These are phyloP conservation scores for Rhizophlyctis rosea DNA, from an alignment of 192 early-diverging fungal genomes.

Conservation along the genomic window DNA sequence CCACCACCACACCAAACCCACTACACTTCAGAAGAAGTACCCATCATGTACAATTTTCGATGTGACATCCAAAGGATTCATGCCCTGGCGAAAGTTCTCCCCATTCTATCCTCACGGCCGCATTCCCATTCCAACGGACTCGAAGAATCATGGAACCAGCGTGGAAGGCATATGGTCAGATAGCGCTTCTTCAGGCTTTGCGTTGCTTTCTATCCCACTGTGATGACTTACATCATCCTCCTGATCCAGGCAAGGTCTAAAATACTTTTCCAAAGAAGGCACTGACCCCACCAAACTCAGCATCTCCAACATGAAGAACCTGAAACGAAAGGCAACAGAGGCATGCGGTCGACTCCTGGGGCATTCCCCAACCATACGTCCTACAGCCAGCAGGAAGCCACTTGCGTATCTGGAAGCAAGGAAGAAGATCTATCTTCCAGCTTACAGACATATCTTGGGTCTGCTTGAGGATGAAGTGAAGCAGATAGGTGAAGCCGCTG, in stretches of 20 bases:
- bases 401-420: constrained; percentile 4
- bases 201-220: not conserved
- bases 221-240: too few species aligned
- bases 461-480: not conserved
- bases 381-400: not conserved
- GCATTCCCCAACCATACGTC: too few species aligned
- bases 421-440: constrained; percentile 8
- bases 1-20: constrained; percentile 1
- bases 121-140: not conserved
- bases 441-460: not conserved
- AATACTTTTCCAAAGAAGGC: constrained; percentile 3
- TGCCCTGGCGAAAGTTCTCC: not conserved
- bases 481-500: not conserved
- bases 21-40: constrained; percentile 2
- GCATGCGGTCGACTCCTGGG: constrained; percentile 4
- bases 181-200: not conserved
- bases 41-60: constrained; percentile 2
- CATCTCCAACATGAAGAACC: constrained; percentile 1
- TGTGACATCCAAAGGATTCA: not conserved
- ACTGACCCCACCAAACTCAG: not conserved
- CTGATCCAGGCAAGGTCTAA: constrained; percentile 10
- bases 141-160: not conserved
- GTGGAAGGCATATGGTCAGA: not conserved
- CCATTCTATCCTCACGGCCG: not conserved
- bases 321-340: not conserved